phyloP scores from a whole-genome alignment of 2,329 filamentous ascomycete genomes.

The Penicillium crustosum region DNA sequence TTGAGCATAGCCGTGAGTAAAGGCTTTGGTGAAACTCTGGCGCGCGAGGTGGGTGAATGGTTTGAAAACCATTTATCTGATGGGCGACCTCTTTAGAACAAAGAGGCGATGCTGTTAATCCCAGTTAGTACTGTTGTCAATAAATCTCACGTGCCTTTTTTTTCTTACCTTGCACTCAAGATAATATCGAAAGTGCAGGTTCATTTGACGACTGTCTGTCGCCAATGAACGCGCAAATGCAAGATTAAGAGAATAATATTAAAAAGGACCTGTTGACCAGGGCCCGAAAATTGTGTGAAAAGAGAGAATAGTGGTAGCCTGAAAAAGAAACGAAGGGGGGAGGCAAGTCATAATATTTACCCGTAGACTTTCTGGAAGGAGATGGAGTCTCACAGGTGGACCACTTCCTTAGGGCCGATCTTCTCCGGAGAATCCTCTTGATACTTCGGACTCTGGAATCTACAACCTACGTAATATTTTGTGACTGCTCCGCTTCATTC shows the following conservation, averaged over 20 bases:
- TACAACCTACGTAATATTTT: not conserved
- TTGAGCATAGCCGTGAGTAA: slow-evolving; percentile 97
- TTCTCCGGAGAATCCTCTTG: slow-evolving; percentile 26
- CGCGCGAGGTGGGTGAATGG: slow-evolving; percentile 81
- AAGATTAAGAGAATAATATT: slow-evolving; percentile 8
- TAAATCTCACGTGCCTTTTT: not conserved
- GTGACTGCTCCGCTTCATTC: not conserved
- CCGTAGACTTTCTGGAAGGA: slow-evolving; percentile 23
- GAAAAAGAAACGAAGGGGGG: slow-evolving; percentile 10
- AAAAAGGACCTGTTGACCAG: slow-evolving; percentile 12
- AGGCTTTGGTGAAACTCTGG: slow-evolving; percentile 93
- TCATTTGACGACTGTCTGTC: slow-evolving; percentile 91
- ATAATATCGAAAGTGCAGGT: slow-evolving; percentile 74
- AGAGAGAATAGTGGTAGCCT: slow-evolving; percentile 9
- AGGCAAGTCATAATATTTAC: slow-evolving; percentile 6
- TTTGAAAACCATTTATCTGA: slow-evolving; percentile 86
- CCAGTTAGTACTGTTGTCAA: not conserved
- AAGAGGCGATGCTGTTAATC: slow-evolving; percentile 52
- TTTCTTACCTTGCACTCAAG: slow-evolving; percentile 63
- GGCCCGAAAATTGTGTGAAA: not conserved
- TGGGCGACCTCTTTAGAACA: slow-evolving; percentile 63
- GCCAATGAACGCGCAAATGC: slow-evolving; percentile 78
- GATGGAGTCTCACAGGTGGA: slow-evolving; percentile 26
- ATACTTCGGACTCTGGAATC: not conserved
- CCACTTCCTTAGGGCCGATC: slow-evolving; percentile 25